phyloP scores from a whole-genome alignment of 2,329 filamentous ascomycete genomes.

The Nannizziopsis barbatae region DNA sequence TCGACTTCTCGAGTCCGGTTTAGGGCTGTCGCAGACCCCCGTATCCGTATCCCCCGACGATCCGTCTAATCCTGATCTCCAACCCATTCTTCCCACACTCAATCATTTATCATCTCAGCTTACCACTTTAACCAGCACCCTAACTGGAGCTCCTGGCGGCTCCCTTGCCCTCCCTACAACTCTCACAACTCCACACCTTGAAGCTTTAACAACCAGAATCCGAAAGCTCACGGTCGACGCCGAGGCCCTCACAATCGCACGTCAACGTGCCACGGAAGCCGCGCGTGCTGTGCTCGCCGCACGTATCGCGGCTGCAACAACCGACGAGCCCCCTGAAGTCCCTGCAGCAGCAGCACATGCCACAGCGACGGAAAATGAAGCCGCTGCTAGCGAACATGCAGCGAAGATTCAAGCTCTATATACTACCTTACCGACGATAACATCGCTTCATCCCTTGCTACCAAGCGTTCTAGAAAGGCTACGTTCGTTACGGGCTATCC shows the following conservation, averaged over 20 bases:
- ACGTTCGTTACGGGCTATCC: slow-evolving; percentile 69
- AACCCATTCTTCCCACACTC: slow-evolving; percentile 71
- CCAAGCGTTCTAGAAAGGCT: slow-evolving; percentile 77
- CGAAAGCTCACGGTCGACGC: slow-evolving; percentile 37
- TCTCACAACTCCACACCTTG: slow-evolving; percentile 33
- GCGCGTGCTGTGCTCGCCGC: slow-evolving; percentile 34
- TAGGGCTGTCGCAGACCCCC: slow-evolving; percentile 64
- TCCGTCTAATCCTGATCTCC: slow-evolving; percentile 41
- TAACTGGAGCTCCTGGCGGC: slow-evolving; percentile 21
- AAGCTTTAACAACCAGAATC: slow-evolving; percentile 34
- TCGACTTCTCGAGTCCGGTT: slow-evolving; percentile 61
- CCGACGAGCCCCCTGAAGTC: slow-evolving; percentile 28
- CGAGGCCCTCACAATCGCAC: slow-evolving; percentile 34
- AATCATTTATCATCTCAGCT: slow-evolving; percentile 73
- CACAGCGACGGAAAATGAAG: slow-evolving; percentile 40
- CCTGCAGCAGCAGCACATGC: slow-evolving; percentile 22
- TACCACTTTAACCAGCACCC: slow-evolving; percentile 50
- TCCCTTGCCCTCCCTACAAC: slow-evolving; percentile 18
- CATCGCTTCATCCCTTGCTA: slow-evolving; percentile 70
- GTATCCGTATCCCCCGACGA: slow-evolving; percentile 41
- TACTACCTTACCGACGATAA: slow-evolving; percentile 75
- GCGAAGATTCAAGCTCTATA: slow-evolving; percentile 88
- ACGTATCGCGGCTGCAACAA: slow-evolving; percentile 25
- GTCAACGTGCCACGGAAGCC: slow-evolving; percentile 34
- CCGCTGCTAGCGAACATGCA: slow-evolving; percentile 52